Conservation (phyloP, 805 yeast genomes). For the Grigorovia humatica region DNA sequence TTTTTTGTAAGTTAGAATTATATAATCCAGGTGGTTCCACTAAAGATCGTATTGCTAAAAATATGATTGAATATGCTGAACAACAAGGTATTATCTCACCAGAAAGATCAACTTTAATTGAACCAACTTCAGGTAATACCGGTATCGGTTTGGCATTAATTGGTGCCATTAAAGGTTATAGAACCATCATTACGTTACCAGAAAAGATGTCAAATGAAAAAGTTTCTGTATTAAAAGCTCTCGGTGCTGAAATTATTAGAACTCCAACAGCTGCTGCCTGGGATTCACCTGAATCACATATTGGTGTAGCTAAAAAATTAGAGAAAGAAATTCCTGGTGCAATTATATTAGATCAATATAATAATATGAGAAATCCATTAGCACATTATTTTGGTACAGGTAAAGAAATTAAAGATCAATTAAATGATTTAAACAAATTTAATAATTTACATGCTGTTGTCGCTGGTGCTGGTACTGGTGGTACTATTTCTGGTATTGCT, state of each 20-base stretch:
- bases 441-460: slow-evolving; percentile 65
- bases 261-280: slow-evolving; percentile 90
- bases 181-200: slow-evolving; percentile 80
- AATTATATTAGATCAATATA: slow-evolving; percentile 75
- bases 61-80: slow-evolving; percentile 84
- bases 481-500: slow-evolving; percentile 79
- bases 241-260: slow-evolving; percentile 84
- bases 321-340: slow-evolving; percentile 80
- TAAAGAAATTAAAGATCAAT: slow-evolving; percentile 73
- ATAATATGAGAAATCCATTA: slow-evolving; percentile 65
- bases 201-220: slow-evolving; percentile 90
- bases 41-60: slow-evolving; percentile 78
- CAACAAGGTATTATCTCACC: slow-evolving; percentile 67
- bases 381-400: slow-evolving; percentile 85
- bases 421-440: slow-evolving; percentile 30
- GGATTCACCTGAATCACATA: slow-evolving; percentile 86
- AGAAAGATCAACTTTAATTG: slow-evolving; percentile 68
- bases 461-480: slow-evolving; percentile 94
- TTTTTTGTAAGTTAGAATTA: slow-evolving; percentile 66
- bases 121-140: slow-evolving; percentile 86
- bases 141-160: slow-evolving; percentile 83
- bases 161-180: slow-evolving; percentile 80
- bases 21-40: slow-evolving; percentile 89
- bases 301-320: slow-evolving; percentile 74
- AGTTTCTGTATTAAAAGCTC: slow-evolving; percentile 76